Percentiles rank a stretch among this genome's conserved stretches.
Evolutionary conservation across 2,329 filamentous ascomycete genomes (phyloP).

Genomic region (Aspergillus sp.): DNA sequence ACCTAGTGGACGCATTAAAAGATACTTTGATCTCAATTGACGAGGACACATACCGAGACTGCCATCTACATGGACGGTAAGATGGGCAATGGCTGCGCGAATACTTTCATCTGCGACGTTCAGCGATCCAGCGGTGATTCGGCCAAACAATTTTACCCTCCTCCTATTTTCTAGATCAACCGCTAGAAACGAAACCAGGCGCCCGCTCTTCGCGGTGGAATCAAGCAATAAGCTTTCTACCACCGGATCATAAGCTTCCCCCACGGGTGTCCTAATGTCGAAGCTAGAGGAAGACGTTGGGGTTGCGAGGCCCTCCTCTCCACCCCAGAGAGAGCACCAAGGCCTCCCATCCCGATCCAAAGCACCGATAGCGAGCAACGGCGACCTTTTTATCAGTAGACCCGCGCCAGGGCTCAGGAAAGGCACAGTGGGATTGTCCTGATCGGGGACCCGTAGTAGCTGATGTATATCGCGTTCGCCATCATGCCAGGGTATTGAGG

Average conservation of each 20-base stretch:
- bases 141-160: constrained; percentile 71
- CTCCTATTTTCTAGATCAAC: constrained; percentile 67
- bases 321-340: constrained; percentile 81
- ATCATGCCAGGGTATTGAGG: constrained; percentile 53
- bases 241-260: constrained; percentile 67
- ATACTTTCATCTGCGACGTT: constrained; percentile 16
- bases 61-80: constrained; percentile 69
- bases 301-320: constrained; percentile 65
- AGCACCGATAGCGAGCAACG: constrained; percentile 71
- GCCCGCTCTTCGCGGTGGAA: constrained; percentile 34
- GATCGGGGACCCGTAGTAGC: constrained; percentile 58
- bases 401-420: constrained; percentile 64
- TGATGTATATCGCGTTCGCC: constrained; percentile 68
- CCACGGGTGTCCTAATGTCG: constrained; percentile 62
- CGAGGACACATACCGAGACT: constrained; percentile 54
- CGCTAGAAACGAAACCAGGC: constrained; percentile 62
- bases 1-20: constrained; percentile 40
- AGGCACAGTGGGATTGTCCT: constrained; percentile 66
- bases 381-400: constrained; percentile 60
- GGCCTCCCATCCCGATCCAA: constrained; percentile 65
- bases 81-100: constrained; percentile 42
- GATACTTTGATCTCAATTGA: background rate
- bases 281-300: constrained; percentile 64
- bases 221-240: constrained; percentile 60
- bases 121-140: constrained; percentile 65